Evolutionary conservation across 192 early-diverging fungal genomes (phyloP).

Genomic region (Linderina pennispora): DNA sequence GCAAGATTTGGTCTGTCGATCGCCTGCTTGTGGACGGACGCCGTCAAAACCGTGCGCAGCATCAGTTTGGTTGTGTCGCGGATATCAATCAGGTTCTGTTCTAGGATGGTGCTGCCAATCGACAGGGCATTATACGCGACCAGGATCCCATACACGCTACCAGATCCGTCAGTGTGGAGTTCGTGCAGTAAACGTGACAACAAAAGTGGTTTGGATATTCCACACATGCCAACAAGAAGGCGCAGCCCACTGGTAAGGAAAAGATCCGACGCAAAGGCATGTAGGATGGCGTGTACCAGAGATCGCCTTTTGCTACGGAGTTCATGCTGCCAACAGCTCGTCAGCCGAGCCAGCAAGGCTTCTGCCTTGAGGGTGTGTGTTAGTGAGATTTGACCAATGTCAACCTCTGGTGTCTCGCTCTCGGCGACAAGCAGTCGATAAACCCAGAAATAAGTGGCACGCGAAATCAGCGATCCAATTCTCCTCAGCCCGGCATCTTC

Average conservation of each 20-base stretch:
- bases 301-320: not conserved
- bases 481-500: too few relatives aligned
- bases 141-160: not conserved
- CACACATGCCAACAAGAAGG: conserved; percentile 11
- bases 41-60: conserved; percentile 9
- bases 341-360: not conserved
- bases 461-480: too few relatives aligned
- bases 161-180: not conserved
- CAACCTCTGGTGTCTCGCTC: too few relatives aligned
- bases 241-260: conserved; percentile 11
- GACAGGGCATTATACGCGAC: conserved; percentile 1
- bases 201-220: conserved; percentile 9
- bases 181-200: conserved; percentile 17
- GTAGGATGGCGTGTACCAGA: conserved; percentile 3
- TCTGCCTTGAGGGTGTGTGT: conserved; percentile 7
- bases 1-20: not conserved
- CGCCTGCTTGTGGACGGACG: conserved; percentile 15
- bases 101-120: not conserved
- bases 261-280: conserved; percentile 18
- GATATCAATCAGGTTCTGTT: conserved; percentile 42
- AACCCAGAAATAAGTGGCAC: too few relatives aligned
- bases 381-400: too few relatives aligned
- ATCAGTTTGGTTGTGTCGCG: conserved; percentile 18
- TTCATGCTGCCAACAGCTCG: conserved; percentile 8
- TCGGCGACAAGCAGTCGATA: too few relatives aligned